These are phyloP conservation scores for Hypoxylon sp. DNA, from an alignment of 2,329 filamentous ascomycete genomes.

Conservation along the genomic window DNA sequence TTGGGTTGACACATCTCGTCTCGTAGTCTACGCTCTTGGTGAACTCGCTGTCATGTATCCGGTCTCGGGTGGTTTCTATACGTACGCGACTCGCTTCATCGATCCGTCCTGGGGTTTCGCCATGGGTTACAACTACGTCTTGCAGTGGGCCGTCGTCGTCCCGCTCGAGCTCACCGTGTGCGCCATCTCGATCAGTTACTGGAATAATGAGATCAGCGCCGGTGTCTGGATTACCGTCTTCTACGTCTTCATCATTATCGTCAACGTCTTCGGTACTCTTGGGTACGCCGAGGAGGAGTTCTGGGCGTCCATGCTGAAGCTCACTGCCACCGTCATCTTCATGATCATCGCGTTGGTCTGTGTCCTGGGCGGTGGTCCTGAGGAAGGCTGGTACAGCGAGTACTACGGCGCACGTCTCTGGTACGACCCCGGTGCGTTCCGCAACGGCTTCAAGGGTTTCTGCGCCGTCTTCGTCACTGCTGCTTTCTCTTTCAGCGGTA, in stretches of 20 bases:
- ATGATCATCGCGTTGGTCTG: slow-evolving; percentile 69
- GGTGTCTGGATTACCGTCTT: slow-evolving; percentile 66
- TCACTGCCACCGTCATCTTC: slow-evolving; percentile 66
- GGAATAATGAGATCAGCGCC: slow-evolving; percentile 54
- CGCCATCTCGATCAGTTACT: slow-evolving; percentile 57
- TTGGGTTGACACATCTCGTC: slow-evolving; percentile 16
- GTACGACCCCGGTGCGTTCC: slow-evolving; percentile 64
- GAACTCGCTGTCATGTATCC: slow-evolving; percentile 60
- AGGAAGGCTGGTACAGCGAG: slow-evolving; percentile 51
- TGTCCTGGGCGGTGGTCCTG: slow-evolving; percentile 67
- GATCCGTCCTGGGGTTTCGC: slow-evolving; percentile 58
- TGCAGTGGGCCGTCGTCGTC: slow-evolving; percentile 58
- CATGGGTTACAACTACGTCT: slow-evolving; percentile 55
- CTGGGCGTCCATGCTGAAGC: slow-evolving; percentile 63
- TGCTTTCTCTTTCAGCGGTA: slow-evolving; percentile 76
- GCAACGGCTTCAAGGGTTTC: slow-evolving; percentile 78
- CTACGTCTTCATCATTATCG: slow-evolving; percentile 57
- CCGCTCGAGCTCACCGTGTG: slow-evolving; percentile 60
- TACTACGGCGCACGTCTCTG: slow-evolving; percentile 61
- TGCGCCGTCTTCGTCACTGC: slow-evolving; percentile 77
- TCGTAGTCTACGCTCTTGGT: slow-evolving; percentile 62
- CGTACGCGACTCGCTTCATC: slow-evolving; percentile 59
- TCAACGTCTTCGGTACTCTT: slow-evolving; percentile 65
- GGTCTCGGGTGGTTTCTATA: slow-evolving; percentile 60
- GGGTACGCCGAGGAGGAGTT: slow-evolving; percentile 69